phyloP scores from a whole-genome alignment of 208 protist species.

The Trypanosoma cruzi region DNA sequence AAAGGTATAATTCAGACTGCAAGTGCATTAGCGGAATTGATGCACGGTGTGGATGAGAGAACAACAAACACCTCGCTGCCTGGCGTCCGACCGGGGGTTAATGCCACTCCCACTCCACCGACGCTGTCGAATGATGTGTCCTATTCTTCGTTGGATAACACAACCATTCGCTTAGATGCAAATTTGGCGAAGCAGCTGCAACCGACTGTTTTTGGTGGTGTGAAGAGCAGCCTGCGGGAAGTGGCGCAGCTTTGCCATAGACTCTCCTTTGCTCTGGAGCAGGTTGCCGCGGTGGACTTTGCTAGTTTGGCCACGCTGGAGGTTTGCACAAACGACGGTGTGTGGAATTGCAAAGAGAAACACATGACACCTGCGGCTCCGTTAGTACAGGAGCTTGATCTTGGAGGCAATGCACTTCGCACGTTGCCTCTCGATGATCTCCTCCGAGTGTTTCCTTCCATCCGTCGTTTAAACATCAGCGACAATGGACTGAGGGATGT shows the following conservation, averaged over 20 bases:
- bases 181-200: constrained; percentile 37
- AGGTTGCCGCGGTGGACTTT: constrained; percentile 53
- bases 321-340: constrained; percentile 1
- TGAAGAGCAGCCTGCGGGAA: constrained; percentile 28
- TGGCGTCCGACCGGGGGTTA: not conserved
- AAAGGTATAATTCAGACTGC: not conserved
- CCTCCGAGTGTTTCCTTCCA: constrained; percentile 45
- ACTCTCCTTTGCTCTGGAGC: constrained; percentile 64
- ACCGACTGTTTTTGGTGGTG: constrained; percentile 37
- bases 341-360: not conserved
- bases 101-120: not conserved
- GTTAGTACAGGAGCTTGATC: constrained; percentile 53
- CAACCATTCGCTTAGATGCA: constrained; percentile 28
- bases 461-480: constrained; percentile 42
- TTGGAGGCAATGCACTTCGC: constrained; percentile 65
- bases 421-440: constrained; percentile 44
- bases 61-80: not conserved
- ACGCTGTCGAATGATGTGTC: not conserved
- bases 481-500: constrained; percentile 39
- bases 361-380: constrained; percentile 10
- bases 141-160: not conserved
- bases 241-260: constrained; percentile 47
- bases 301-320: constrained; percentile 25
- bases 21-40: not conserved
- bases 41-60: not conserved